phyloP scores from a whole-genome alignment of 441 rosid species.

The Lepidium campestre region DNA sequence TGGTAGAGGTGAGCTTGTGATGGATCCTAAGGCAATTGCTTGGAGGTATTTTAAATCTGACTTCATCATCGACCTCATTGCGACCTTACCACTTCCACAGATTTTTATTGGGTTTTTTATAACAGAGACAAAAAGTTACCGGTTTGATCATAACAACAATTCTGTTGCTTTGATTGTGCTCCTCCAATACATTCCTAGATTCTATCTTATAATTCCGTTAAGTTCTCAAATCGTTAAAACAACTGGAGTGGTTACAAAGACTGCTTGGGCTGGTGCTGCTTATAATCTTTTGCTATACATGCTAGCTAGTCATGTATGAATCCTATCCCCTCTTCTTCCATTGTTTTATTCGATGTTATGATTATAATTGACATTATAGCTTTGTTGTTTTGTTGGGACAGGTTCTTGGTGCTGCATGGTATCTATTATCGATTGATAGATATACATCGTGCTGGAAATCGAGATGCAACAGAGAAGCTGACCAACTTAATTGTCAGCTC shows the following conservation, averaged over 20 bases:
- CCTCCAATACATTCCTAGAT: constrained; percentile 74
- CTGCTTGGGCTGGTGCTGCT: constrained; percentile 99
- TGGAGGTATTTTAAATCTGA: constrained; percentile 68
- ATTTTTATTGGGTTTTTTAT: constrained; percentile 78
- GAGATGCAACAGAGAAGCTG: constrained; percentile 44
- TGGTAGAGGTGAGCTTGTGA: constrained; percentile 95
- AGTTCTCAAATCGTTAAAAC: constrained; percentile 86
- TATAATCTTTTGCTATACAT: constrained; percentile 82
- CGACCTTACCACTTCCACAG: constrained; percentile 97
- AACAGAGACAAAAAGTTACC: constrained; percentile 57
- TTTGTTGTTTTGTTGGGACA: constrained; percentile 18
- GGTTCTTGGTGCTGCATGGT: constrained; percentile 92
- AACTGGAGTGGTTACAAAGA: constrained; percentile 82
- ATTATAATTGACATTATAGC: neutral
- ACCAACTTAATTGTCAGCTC: constrained; percentile 37
- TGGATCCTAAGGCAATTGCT: constrained; percentile 79
- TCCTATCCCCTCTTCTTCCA: neutral
- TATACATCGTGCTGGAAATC: constrained; percentile 76
- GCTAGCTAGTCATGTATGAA: constrained; percentile 90
- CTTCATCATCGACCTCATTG: constrained; percentile 84
- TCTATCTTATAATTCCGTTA: constrained; percentile 82
- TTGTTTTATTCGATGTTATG: neutral
- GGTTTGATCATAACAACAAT: constrained; percentile 62
- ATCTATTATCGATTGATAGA: constrained; percentile 68
- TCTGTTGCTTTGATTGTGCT: constrained; percentile 81